Evolutionary conservation across 768 basidiomycete species (phyloP).

Genomic region (Leucocoprinus birnbaumii): DNA sequence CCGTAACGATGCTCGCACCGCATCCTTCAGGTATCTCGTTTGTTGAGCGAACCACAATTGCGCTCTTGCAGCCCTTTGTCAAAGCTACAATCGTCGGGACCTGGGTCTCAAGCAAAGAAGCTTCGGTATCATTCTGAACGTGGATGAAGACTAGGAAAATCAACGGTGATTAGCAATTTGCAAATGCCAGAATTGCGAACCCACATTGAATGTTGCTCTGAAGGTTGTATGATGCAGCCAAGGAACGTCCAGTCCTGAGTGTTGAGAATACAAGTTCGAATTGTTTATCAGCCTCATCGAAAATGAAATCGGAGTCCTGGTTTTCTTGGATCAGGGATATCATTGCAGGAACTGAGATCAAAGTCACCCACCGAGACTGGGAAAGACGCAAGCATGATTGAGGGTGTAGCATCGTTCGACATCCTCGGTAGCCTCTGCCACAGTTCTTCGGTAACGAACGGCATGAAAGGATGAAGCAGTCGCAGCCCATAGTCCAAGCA

Average conservation of each 20-base stretch:
- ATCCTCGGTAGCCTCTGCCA: slow-evolving; percentile 95
- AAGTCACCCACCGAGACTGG: slow-evolving; percentile 72
- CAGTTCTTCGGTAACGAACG: slow-evolving; percentile 96
- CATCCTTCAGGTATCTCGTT: slow-evolving; percentile 84
- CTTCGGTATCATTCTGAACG: slow-evolving; percentile 60
- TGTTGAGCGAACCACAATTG: slow-evolving; percentile 60
- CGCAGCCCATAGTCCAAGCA: slow-evolving; percentile 90
- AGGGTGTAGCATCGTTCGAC: slow-evolving; percentile 75
- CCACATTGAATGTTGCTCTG: slow-evolving; percentile 80
- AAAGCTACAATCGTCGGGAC: slow-evolving; percentile 72
- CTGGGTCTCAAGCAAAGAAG: slow-evolving; percentile 68
- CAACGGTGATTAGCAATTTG: slow-evolving; percentile 1
- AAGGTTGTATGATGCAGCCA: slow-evolving; percentile 87
- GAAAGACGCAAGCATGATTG: slow-evolving; percentile 88
- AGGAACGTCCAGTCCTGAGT: slow-evolving; percentile 76
- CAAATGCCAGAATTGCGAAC: slow-evolving; percentile 19
- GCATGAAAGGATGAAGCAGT: slow-evolving; percentile 97
- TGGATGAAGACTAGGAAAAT: slow-evolving; percentile 69
- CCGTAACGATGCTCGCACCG: slow-evolving; percentile 76
- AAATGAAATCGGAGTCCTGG: slow-evolving; percentile 61
- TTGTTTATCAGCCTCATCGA: slow-evolving; percentile 70
- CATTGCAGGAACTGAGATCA: background rate
- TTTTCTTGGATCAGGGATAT: background rate
- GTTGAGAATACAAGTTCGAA: slow-evolving; percentile 86
- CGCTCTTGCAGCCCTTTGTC: slow-evolving; percentile 84